These are phyloP conservation scores for Karstenula rhodostoma DNA, from an alignment of 2,329 filamentous ascomycete genomes.

Conservation along the genomic window DNA sequence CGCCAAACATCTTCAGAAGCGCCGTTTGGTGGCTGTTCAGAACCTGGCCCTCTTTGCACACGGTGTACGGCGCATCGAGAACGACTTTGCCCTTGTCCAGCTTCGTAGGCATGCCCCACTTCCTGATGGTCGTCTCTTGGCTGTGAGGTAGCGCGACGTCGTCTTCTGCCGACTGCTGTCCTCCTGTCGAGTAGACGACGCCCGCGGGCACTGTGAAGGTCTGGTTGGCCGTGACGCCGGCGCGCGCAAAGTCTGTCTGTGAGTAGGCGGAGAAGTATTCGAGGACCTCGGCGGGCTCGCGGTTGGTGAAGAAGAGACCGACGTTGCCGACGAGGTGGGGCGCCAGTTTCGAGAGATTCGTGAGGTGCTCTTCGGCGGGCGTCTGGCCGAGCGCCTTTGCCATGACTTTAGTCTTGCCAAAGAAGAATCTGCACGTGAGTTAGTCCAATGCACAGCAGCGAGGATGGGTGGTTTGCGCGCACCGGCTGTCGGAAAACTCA, in stretches of 20 bases:
- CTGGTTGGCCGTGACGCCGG: constrained; percentile 77
- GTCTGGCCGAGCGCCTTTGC: constrained; percentile 86
- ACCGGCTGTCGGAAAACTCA: constrained; percentile 86
- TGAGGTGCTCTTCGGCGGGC: constrained; percentile 79
- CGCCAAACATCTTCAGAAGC: constrained; percentile 90
- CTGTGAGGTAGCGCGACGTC: constrained; percentile 89
- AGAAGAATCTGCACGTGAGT: constrained; percentile 76
- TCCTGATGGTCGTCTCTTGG: constrained; percentile 88
- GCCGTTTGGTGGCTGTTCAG: constrained; percentile 93
- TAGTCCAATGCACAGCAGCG: constrained; percentile 13
- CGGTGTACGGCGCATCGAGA: constrained; percentile 74
- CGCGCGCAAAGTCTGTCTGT: constrained; percentile 89
- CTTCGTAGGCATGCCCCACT: constrained; percentile 87
- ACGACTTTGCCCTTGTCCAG: constrained; percentile 89
- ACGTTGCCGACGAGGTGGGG: constrained; percentile 80
- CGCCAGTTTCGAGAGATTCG: constrained; percentile 75
- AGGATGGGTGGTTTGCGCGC: constrained; percentile 47
- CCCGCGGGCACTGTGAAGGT: constrained; percentile 83
- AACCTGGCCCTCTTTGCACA: constrained; percentile 85
- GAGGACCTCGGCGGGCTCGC: constrained; percentile 70
- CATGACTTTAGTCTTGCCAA: constrained; percentile 99
- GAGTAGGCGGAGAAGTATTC: constrained; percentile 76
- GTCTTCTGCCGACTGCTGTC: constrained; percentile 79
- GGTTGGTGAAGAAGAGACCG: constrained; percentile 89
- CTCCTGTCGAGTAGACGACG: constrained; percentile 78